Evolutionary conservation across 352 stramenopile genomes (phyloP).

Genomic region (Sclerospora graminicola): DNA sequence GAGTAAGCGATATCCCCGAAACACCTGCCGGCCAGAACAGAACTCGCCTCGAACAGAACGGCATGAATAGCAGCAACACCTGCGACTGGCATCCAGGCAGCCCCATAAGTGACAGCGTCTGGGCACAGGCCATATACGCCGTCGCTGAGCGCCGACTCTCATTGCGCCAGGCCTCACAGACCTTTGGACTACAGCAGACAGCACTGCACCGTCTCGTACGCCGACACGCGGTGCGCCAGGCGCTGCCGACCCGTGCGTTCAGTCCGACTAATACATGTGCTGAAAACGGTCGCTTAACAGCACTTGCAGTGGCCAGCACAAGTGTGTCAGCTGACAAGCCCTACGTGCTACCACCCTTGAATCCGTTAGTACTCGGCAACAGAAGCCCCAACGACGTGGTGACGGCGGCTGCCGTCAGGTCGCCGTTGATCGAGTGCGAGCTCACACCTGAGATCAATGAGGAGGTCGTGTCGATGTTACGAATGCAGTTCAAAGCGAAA

Average conservation of each 20-base stretch:
- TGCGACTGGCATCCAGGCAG: conserved; percentile 4
- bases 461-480: conserved; percentile 35
- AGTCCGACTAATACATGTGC: conserved; percentile 3
- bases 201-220: conserved; percentile 55
- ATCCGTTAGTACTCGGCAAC: conserved; percentile 12
- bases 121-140: conserved; percentile 54
- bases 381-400: conserved; percentile 3
- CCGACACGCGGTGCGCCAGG: conserved; percentile 12
- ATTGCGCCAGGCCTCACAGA: conserved; percentile 40
- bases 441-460: conserved; percentile 43
- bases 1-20: not conserved
- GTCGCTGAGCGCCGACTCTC: conserved; percentile 57
- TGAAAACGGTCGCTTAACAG: conserved; percentile 3
- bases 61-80: conserved; percentile 4
- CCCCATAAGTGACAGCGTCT: conserved; percentile 32
- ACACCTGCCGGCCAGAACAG: not conserved
- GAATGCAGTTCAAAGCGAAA: conserved; percentile 45
- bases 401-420: conserved; percentile 2
- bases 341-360: conserved; percentile 24
- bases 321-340: not conserved
- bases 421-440: conserved; percentile 7
- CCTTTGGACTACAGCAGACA: conserved; percentile 56
- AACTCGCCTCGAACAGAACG: not conserved
- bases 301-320: not conserved
- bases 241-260: not conserved